Percentiles rank a stretch among this genome's conserved stretches.
Evolutionary conservation across 306 rosid genomes (phyloP).

Genomic region (Mimosa pudica): DNA sequence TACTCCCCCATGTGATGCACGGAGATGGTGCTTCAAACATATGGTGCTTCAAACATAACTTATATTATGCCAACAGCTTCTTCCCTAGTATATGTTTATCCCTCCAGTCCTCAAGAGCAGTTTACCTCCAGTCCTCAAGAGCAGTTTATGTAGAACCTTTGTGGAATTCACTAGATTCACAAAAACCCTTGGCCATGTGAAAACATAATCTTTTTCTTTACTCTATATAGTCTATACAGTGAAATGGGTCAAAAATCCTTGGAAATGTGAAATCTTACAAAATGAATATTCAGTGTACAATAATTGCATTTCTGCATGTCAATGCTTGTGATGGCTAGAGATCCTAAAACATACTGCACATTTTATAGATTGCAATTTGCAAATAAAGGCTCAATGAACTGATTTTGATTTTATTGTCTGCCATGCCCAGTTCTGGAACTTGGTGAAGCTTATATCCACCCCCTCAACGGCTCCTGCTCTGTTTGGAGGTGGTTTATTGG

Average conservation of each 20-base stretch:
- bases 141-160: constrained; percentile 14
- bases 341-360: background rate
- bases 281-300: constrained; percentile 5
- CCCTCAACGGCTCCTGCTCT: constrained; percentile 80
- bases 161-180: constrained; percentile 4
- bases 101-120: constrained; percentile 4
- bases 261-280: constrained; percentile 16
- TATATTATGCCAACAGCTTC: too few species aligned
- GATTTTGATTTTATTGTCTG: constrained; percentile 32
- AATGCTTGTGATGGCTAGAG: constrained; percentile 22
- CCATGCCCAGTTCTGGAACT: constrained; percentile 74
- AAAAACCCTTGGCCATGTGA: constrained; percentile 5
- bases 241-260: constrained; percentile 4
- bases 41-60: too few species aligned
- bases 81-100: too few species aligned
- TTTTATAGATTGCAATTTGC: background rate
- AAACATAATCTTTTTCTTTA: constrained; percentile 22
- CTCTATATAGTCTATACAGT: constrained; percentile 2
- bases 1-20: too few species aligned
- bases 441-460: constrained; percentile 65
- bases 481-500: constrained; percentile 88
- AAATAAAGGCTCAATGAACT: constrained; percentile 33
- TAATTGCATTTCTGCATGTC: constrained; percentile 8
- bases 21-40: too few species aligned
- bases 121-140: background rate